Base-by-base conservation (phyloP, 2,329 filamentous ascomycete genomes). In the Xylariaceae sp. region DNA sequence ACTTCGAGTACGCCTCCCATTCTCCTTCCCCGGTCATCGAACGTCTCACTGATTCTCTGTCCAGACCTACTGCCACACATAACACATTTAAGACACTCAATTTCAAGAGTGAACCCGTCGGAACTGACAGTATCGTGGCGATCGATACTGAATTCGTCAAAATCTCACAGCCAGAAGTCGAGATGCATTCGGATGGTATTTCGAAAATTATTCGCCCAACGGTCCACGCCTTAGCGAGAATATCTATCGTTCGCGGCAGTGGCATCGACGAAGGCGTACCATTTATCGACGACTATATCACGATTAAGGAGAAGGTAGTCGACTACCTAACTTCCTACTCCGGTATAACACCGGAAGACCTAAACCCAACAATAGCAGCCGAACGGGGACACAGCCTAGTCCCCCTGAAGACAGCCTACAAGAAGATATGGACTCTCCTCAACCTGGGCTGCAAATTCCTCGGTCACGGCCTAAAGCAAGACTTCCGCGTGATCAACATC, bases 401-500 rank as follows among this genome's bases (percentile, higher is more conserved):
- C 7, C 83, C 89, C 1, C 81, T 97, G 47, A 99, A 99, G 73
- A 84, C 89, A 59, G 92, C 90, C 1, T 99, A 97, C 80, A 99
- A 99, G 76, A 97, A 97, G 73, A 85, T 99, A 35, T 99, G 95
- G 95, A 84, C 97, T 13, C 81, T 99, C 15, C 83, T 99, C 37
- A 99, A 99, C 71, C 81, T 97, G 0, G 94, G 94, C 52, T 96
- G 92, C 75, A 85, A 90, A 63, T 99, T 99, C 72, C 83, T 99
- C 4, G 94, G 94, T 2, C 94, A 99, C 70, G 93, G 93, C 3
- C 80, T 99, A 48, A 90, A 90, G 66, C 93, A 94, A 67, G 94
- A 99, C 74, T 97, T 99, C 76, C 90, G 94, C 56, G 96, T 96
- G 58, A 96, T 96, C 75, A 99, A 99, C 73, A 97, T 99, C 58